These are phyloP conservation scores for Penicillium psychrosexuale DNA, from an alignment of 2,329 filamentous ascomycete genomes.

Conservation along the genomic window DNA sequence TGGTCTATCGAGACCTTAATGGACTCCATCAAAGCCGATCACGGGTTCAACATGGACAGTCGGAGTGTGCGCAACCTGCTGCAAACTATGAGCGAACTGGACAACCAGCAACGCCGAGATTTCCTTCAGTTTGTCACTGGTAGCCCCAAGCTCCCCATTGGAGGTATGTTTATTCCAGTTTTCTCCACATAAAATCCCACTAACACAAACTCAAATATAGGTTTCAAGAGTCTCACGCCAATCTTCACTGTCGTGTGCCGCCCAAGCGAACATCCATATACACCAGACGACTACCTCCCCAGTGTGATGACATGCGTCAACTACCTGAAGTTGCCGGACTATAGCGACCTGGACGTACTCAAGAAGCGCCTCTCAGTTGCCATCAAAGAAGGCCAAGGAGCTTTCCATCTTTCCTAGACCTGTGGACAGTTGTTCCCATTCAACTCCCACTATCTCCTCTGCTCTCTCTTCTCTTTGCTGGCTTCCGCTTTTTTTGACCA, in stretches of 20 bases:
- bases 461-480: background rate
- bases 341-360: slow-evolving; percentile 74
- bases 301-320: slow-evolving; percentile 99
- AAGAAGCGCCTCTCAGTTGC: slow-evolving; percentile 76
- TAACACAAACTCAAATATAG: slow-evolving; percentile 46
- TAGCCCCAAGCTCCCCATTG: slow-evolving; percentile 95
- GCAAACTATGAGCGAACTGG: slow-evolving; percentile 89
- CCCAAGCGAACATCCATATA: slow-evolving; percentile 90
- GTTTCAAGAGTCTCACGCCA: slow-evolving; percentile 93
- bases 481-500: slow-evolving; percentile 3
- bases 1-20: slow-evolving; percentile 97
- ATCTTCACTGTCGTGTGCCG: slow-evolving; percentile 99
- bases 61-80: slow-evolving; percentile 89
- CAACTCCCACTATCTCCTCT: background rate
- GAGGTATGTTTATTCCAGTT: slow-evolving; percentile 61
- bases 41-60: slow-evolving; percentile 98
- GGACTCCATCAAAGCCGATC: slow-evolving; percentile 98
- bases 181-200: background rate
- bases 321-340: slow-evolving; percentile 96
- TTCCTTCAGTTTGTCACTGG: slow-evolving; percentile 98
- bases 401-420: slow-evolving; percentile 82
- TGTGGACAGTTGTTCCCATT: background rate
- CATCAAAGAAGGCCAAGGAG: slow-evolving; percentile 92
- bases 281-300: slow-evolving; percentile 95
- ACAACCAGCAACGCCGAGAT: slow-evolving; percentile 71